Evolutionary conservation across 140 eudicot species (phyloP).

Genomic region (Erigeron philadelphicus): DNA sequence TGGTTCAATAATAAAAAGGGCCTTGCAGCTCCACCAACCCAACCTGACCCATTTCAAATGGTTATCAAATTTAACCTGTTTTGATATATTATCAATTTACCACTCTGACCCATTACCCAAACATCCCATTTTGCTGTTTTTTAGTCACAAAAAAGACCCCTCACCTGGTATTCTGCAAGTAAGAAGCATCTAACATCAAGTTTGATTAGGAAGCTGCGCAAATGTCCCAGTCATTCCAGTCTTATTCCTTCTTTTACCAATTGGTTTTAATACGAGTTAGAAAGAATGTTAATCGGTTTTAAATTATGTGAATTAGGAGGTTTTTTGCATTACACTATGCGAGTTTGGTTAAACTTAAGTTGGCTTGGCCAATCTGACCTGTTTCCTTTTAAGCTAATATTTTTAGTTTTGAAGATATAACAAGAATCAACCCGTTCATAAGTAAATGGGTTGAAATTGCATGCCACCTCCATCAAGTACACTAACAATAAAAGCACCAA

Average conservation of each 20-base stretch:
- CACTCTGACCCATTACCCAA: background rate
- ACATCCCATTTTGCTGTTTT: background rate
- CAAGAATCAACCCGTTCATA: background rate
- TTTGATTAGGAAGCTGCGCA: conserved; percentile 84
- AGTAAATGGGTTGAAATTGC: background rate
- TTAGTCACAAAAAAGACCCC: background rate
- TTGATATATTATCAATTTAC: background rate
- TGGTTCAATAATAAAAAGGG: background rate
- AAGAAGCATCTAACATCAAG: conserved; percentile 29
- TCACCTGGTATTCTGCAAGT: conserved; percentile 18
- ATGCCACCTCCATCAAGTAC: too few species aligned
- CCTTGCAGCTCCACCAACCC: background rate
- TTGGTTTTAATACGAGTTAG: conserved; percentile 15
- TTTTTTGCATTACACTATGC: too few species aligned
- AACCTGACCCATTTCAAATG: background rate
- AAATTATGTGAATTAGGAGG: too few species aligned
- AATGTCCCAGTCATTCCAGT: conserved; percentile 76
- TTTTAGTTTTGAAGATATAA: too few species aligned
- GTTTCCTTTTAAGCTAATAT: too few species aligned
- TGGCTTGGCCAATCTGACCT: too few species aligned
- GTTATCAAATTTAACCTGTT: background rate
- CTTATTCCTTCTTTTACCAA: too few species aligned
- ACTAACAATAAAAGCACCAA: background rate
- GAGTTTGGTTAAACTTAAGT: too few species aligned
- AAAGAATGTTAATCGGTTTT: too few species aligned